Conservation (phyloP, 2,329 filamentous ascomycete genomes). For the Pseudodiploospora longispora region DNA sequence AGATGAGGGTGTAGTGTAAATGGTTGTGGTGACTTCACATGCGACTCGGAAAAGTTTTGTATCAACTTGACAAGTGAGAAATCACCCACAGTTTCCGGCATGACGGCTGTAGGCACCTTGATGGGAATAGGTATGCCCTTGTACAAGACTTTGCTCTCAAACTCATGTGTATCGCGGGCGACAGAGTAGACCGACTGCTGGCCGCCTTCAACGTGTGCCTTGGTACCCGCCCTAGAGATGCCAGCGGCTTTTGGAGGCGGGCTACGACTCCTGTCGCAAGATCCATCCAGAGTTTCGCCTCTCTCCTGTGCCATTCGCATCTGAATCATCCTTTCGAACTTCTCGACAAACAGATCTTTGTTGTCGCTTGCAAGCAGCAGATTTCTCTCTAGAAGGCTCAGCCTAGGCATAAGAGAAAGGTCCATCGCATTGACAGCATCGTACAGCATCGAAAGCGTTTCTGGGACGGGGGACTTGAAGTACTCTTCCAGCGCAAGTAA, state of each 20-base stretch:
- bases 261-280: slow-evolving; percentile 37
- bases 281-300: slow-evolving; percentile 31
- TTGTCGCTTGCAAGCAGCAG: slow-evolving; percentile 86
- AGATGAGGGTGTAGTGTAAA: slow-evolving; percentile 86
- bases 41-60: slow-evolving; percentile 80
- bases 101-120: slow-evolving; percentile 88
- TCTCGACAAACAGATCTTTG: slow-evolving; percentile 94
- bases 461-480: slow-evolving; percentile 81
- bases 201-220: slow-evolving; percentile 51
- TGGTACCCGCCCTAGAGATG: slow-evolving; percentile 54
- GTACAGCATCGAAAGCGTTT: slow-evolving; percentile 83
- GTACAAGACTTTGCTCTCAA: slow-evolving; percentile 91
- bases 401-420: slow-evolving; percentile 79
- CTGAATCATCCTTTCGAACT: slow-evolving; percentile 91
- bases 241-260: slow-evolving; percentile 33
- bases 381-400: slow-evolving; percentile 76
- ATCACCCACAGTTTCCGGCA: slow-evolving; percentile 93
- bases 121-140: slow-evolving; percentile 95
- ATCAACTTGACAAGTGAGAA: slow-evolving; percentile 97
- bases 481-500: slow-evolving; percentile 92
- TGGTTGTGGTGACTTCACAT: slow-evolving; percentile 73
- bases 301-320: slow-evolving; percentile 65
- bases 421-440: slow-evolving; percentile 96
- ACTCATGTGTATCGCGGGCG: slow-evolving; percentile 93
- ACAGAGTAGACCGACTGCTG: slow-evolving; percentile 58